Evolutionary conservation across 768 basidiomycete genomes (phyloP).

Genomic region (Leccinum obscurum): DNA sequence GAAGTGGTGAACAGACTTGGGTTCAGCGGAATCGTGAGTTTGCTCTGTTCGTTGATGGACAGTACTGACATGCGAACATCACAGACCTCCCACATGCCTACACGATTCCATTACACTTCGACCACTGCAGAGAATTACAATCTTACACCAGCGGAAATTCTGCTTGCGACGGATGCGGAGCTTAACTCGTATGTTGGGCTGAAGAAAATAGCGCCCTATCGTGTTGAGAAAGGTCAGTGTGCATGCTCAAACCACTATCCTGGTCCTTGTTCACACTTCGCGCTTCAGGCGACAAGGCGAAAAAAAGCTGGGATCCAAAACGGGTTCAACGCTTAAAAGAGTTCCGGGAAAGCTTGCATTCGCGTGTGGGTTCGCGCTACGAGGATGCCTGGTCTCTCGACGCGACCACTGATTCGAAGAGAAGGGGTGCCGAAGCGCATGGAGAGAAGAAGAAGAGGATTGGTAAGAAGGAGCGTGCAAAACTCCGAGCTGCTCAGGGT

Average conservation of each 20-base stretch:
- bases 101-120: conserved; percentile 89
- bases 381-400: conserved; percentile 24
- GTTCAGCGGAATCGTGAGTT: conserved; percentile 90
- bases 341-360: conserved; percentile 61
- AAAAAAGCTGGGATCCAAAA: conserved; percentile 55
- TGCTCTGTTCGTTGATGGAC: neutral
- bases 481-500: conserved; percentile 39
- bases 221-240: conserved; percentile 44
- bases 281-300: conserved; percentile 24
- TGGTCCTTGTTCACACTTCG: neutral
- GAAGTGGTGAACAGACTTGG: conserved; percentile 81
- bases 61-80: conserved; percentile 6
- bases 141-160: conserved; percentile 81
- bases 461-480: conserved; percentile 70
- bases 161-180: conserved; percentile 90
- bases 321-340: conserved; percentile 69
- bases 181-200: conserved; percentile 89
- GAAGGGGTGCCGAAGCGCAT: conserved; percentile 11
- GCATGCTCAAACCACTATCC: conserved; percentile 5
- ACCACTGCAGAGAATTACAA: conserved; percentile 62
- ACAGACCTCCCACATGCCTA: conserved; percentile 87
- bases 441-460: conserved; percentile 56
- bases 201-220: conserved; percentile 91
- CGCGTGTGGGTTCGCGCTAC: conserved; percentile 35
- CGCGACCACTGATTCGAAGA: neutral